Evolutionary conservation across 441 rosid species (phyloP).

Genomic region (Erodium moschatum): DNA sequence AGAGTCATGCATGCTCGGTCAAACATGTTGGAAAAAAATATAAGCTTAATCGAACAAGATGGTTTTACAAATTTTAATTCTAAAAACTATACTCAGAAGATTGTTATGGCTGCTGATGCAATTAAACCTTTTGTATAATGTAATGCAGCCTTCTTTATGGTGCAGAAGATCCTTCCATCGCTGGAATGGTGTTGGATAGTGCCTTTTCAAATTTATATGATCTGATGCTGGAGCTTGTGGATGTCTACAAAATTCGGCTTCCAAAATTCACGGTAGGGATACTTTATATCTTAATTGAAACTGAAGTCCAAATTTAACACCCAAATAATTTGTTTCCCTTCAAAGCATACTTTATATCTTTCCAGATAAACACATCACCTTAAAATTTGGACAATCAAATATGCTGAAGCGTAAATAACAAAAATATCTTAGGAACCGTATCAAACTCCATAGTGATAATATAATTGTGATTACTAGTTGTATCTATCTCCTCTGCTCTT

Average conservation of each 20-base stretch:
- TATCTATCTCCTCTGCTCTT: too few species aligned
- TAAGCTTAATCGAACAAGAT: neutral
- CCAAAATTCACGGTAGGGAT: conserved; percentile 79
- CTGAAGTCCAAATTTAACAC: too few species aligned
- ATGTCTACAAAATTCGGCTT: conserved; percentile 83
- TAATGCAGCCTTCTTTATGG: conserved; percentile 86
- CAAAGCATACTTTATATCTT: too few species aligned
- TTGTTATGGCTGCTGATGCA: neutral
- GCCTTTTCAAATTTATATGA: conserved; percentile 89
- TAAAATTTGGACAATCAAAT: too few species aligned
- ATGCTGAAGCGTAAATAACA: too few species aligned
- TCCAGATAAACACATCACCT: too few species aligned
- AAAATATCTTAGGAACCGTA: neutral
- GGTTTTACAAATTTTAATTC: neutral
- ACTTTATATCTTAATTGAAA: too few species aligned
- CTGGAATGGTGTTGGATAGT: conserved; percentile 96
- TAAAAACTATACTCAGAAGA: neutral
- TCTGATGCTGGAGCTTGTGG: conserved; percentile 95
- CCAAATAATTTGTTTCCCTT: too few species aligned
- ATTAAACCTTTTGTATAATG: conserved; percentile 14
- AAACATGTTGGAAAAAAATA: neutral
- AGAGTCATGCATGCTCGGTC: neutral
- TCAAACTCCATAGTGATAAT: too few species aligned
- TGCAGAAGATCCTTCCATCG: conserved; percentile 91
- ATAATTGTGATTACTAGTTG: too few species aligned